Percentiles rank a stretch among this genome's conserved stretches.
Conservation (phyloP, 1,139 yeast genomes). For the Sugiyamaella sp. region DNA sequence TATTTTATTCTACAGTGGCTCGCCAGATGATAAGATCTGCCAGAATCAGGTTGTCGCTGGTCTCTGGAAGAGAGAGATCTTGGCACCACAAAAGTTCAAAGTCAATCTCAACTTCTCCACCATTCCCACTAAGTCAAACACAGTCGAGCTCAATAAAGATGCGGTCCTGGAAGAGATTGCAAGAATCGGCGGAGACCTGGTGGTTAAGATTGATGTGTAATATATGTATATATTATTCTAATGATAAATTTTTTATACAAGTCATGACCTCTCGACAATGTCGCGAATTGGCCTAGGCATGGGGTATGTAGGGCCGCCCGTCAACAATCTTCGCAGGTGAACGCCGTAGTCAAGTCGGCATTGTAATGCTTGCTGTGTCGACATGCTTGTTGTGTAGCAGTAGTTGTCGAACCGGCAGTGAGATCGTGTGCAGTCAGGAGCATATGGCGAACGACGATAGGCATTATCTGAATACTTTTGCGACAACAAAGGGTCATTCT, state of each 20-base stretch:
- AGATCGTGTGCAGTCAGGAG: slow-evolving; percentile 34
- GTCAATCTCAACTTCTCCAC: slow-evolving; percentile 79
- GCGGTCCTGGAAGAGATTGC: slow-evolving; percentile 74
- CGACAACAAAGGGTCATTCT: slow-evolving; percentile 47
- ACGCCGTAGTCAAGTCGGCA: slow-evolving; percentile 27
- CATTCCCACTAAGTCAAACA: slow-evolving; percentile 52
- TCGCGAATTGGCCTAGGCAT: slow-evolving; percentile 36
- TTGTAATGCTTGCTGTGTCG: slow-evolving; percentile 33
- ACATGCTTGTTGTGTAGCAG: slow-evolving; percentile 39
- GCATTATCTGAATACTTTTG: slow-evolving; percentile 53
- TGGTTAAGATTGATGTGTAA: slow-evolving; percentile 31
- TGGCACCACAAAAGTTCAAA: slow-evolving; percentile 62
- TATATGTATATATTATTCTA: slow-evolving; percentile 14
- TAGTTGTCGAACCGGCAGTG: slow-evolving; percentile 36
- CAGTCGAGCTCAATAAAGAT: slow-evolving; percentile 70
- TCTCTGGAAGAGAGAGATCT: slow-evolving; percentile 68
- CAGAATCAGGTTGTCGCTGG: slow-evolving; percentile 64
- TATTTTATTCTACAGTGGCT: slow-evolving; percentile 56
- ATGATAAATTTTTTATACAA: slow-evolving; percentile 3
- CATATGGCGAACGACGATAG: slow-evolving; percentile 55
- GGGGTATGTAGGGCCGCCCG: slow-evolving; percentile 35
- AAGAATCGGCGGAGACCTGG: slow-evolving; percentile 71
- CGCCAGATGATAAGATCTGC: slow-evolving; percentile 26
- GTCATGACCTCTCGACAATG: slow-evolving; percentile 21
- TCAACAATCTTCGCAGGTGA: slow-evolving; percentile 19